Base-by-base conservation (phyloP, 257 asterid genomes). In the Plantago ovata region DNA sequence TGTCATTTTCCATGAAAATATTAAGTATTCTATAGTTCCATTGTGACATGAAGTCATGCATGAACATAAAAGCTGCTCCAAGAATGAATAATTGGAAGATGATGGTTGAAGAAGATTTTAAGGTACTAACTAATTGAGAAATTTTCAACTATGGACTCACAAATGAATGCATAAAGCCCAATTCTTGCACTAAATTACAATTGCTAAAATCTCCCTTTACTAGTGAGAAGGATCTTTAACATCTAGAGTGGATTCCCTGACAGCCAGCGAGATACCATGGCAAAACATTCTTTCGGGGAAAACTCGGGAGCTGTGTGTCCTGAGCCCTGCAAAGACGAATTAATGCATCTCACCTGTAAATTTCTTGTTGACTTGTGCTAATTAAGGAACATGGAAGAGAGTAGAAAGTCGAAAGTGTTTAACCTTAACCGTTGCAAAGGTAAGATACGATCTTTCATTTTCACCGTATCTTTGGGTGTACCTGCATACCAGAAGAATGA, bases 371-470 rank as follows among this genome's bases (percentile, higher is more conserved):
- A 16, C 44, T 45, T 57, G 1, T 16, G 28, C 13, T 46, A 18
- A n/a, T n/a, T n/a, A n/a, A n/a, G 55, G 36, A 54, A 9, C 45
- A 16, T n/a, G 36, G 36, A 9, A 53, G n/a, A 21, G 13, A 42
- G 3, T 7, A 21, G 19, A 50, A 38, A n/a, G 10, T 11, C 3
- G 36, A 44, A 44, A 7, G 28, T 15, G 42, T 65, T 72, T 68
- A 61, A 53, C 84, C 89, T 79, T 82, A 9, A 82, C 62, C 0
- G 89, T 79, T 11, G 81, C 81, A 43, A 73, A 81, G 20, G 83
- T 81, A 28, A 81, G 74, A 62, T 16, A 22, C 13, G 51, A 67
- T n/a, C 19, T 66, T 19, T 18, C 64, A 8, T 38, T 48, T n/a
- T 69, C 46, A 21, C 13, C 58, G 48, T 69, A 75, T 32, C 70